These are phyloP conservation scores for Tolypocladium endophyticum DNA, from an alignment of 2,329 filamentous ascomycete species.

Conservation along the genomic window DNA sequence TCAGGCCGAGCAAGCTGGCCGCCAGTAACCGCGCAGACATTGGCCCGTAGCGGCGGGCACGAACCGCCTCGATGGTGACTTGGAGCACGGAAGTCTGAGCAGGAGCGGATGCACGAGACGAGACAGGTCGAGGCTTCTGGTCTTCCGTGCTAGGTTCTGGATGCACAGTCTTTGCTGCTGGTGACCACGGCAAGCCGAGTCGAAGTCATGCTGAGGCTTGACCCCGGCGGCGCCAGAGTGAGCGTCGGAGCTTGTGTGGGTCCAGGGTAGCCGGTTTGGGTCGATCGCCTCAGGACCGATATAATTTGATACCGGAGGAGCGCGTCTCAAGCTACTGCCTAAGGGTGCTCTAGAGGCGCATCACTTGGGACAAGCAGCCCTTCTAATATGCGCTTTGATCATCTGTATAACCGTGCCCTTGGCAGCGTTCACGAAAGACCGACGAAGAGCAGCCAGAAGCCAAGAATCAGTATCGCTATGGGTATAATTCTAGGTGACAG, in stretches of 20 bases:
- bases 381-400: background rate
- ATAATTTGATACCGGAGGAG: background rate
- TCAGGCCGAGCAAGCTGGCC: constrained; percentile 15
- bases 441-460: background rate
- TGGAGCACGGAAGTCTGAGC: background rate
- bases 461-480: background rate
- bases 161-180: background rate
- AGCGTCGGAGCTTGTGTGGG: background rate
- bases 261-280: background rate
- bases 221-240: background rate
- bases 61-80: background rate
- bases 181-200: background rate
- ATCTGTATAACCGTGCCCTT: too few species aligned
- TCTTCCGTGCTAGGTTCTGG: background rate
- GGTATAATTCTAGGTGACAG: background rate
- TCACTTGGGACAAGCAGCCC: too few species aligned
- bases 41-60: background rate
- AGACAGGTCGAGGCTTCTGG: background rate
- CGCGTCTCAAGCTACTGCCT: too few species aligned
- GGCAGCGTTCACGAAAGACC: background rate
- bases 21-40: constrained; percentile 17
- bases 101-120: background rate
- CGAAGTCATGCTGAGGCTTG: background rate
- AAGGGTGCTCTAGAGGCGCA: too few species aligned
- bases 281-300: too few species aligned